Conservation (phyloP, 2,329 filamentous ascomycete genomes). For the Bisporella sp. region DNA sequence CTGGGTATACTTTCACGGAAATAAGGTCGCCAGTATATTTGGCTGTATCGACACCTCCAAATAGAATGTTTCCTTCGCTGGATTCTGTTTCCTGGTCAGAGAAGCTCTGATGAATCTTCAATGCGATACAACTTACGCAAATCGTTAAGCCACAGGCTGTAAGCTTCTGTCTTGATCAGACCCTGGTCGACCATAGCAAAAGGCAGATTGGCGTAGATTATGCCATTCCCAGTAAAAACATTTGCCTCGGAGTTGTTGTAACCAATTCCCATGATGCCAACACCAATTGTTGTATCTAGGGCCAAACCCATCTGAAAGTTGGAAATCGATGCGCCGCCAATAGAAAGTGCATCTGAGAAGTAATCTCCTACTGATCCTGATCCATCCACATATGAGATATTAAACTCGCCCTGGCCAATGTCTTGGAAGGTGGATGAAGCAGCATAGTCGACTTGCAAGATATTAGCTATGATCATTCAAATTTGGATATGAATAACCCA, state of each 20-base stretch:
- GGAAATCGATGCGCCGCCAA: conserved; percentile 42
- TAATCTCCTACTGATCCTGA: conserved; percentile 49
- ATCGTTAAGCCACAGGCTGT: conserved; percentile 31
- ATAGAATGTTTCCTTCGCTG: conserved; percentile 31
- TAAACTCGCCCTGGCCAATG: conserved; percentile 40
- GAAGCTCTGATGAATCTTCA: neutral
- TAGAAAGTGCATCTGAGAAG: conserved; percentile 47
- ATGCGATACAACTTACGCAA: conserved; percentile 20
- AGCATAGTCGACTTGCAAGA: conserved; percentile 36
- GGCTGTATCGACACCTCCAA: conserved; percentile 40
- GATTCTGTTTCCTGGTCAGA: conserved; percentile 18
- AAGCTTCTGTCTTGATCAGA: conserved; percentile 36
- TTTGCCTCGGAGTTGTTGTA: conserved; percentile 38
- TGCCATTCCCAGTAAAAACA: conserved; percentile 40
- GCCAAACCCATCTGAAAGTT: conserved; percentile 50
- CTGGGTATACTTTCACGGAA: conserved; percentile 25
- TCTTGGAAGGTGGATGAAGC: conserved; percentile 42
- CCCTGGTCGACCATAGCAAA: conserved; percentile 32
- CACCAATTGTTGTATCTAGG: conserved; percentile 38
- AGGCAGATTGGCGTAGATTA: conserved; percentile 26
- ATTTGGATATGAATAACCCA: conserved; percentile 26
- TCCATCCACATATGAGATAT: conserved; percentile 55
- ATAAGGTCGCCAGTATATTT: conserved; percentile 35
- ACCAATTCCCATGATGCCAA: conserved; percentile 53
- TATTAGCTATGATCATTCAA: neutral